A percentile compares a stretch with the other conserved stretches of the same genome.
These are phyloP conservation scores for Stagonosporopsis chrysanthemi DNA, from an alignment of 2,329 filamentous ascomycete species.

Conservation along the genomic window DNA sequence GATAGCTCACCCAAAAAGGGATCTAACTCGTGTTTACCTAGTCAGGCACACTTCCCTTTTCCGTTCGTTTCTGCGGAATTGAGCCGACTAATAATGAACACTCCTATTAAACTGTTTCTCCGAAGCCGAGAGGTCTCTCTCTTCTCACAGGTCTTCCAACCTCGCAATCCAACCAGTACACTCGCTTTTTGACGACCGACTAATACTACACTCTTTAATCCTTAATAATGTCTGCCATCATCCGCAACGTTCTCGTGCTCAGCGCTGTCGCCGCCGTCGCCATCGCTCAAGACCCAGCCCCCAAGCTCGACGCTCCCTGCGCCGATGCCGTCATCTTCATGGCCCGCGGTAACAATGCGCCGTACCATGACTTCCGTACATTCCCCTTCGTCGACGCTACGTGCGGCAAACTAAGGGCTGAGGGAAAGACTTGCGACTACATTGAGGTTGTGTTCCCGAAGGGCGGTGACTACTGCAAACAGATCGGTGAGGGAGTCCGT, in stretches of 20 bases:
- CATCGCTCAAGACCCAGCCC: constrained; percentile 39
- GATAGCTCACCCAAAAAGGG: constrained; percentile 29
- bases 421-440: constrained; percentile 36
- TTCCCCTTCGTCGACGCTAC: constrained; percentile 31
- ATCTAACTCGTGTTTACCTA: constrained; percentile 25
- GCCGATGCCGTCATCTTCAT: constrained; percentile 33
- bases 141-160: constrained; percentile 31
- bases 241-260: constrained; percentile 31
- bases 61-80: constrained; percentile 15
- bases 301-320: constrained; percentile 36
- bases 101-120: constrained; percentile 30
- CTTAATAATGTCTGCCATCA: constrained; percentile 39
- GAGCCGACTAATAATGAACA: constrained; percentile 24
- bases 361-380: constrained; percentile 34
- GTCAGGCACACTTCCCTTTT: constrained; percentile 32
- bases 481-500: constrained; percentile 30
- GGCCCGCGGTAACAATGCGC: constrained; percentile 35
- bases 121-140: constrained; percentile 25
- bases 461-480: constrained; percentile 27
- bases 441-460: constrained; percentile 31
- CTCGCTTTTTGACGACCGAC: constrained; percentile 29
- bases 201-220: constrained; percentile 33
- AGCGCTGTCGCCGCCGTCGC: constrained; percentile 35
- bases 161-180: constrained; percentile 32
- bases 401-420: constrained; percentile 31